Conservation (phyloP, 371 early-diverging fungal genomes). For the Lichtheimia corymbifera region DNA sequence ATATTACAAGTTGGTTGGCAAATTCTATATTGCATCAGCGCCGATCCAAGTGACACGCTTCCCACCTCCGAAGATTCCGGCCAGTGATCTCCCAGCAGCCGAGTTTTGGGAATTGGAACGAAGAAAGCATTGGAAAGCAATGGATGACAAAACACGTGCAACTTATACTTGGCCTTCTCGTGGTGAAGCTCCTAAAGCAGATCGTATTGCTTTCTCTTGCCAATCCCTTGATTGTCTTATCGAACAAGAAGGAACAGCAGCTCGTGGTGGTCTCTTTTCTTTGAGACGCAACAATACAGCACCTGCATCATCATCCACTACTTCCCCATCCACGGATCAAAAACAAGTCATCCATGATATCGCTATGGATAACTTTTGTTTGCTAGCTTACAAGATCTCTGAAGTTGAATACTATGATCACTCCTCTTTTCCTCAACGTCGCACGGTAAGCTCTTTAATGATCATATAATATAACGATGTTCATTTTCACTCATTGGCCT, state of each 20-base stretch:
- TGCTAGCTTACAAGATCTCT: constrained; percentile 67
- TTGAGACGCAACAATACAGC: background rate
- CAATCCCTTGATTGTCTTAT: constrained; percentile 52
- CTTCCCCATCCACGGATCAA: constrained; percentile 6
- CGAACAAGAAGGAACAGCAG: constrained; percentile 5
- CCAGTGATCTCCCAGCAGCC: constrained; percentile 33
- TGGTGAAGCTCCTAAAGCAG: constrained; percentile 55
- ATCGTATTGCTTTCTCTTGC: constrained; percentile 55
- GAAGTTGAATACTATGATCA: constrained; percentile 67
- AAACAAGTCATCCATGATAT: constrained; percentile 57
- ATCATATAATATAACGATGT: background rate
- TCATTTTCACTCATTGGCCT: background rate
- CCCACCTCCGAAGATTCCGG: constrained; percentile 57
- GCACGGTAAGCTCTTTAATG: constrained; percentile 41
- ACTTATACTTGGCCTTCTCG: constrained; percentile 74
- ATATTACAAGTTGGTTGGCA: constrained; percentile 67
- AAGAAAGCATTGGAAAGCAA: constrained; percentile 55
- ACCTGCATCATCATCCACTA: background rate
- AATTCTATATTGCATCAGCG: constrained; percentile 72
- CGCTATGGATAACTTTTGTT: constrained; percentile 76
- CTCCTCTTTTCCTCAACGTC: constrained; percentile 49
- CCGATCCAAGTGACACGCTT: constrained; percentile 76
- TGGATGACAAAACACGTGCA: constrained; percentile 58
- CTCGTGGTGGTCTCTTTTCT: constrained; percentile 11
- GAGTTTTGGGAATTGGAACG: constrained; percentile 78